These are phyloP conservation scores for Adansonia gregorii DNA, from an alignment of 441 rosid species.

Conservation along the genomic window DNA sequence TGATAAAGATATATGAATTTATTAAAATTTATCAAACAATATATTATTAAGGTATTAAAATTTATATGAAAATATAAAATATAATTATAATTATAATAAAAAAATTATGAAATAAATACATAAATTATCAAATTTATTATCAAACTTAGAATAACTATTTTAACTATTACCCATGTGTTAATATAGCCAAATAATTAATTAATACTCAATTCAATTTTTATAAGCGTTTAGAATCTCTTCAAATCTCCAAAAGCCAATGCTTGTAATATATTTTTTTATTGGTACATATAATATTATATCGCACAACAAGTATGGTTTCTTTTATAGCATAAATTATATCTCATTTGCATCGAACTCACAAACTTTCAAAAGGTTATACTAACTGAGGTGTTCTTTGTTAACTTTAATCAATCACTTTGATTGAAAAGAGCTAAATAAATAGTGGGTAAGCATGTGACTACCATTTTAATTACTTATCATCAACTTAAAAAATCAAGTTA, in stretches of 20 bases:
- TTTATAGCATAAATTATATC: background rate
- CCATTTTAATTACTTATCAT: too few species aligned
- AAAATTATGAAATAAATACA: too few species aligned
- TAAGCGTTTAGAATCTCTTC: background rate
- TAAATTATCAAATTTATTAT: too few species aligned
- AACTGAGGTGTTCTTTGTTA: background rate
- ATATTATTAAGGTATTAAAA: too few species aligned
- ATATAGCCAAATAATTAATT: background rate
- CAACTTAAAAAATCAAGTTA: too few species aligned
- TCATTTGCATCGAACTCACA: too few species aligned
- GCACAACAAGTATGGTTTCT: background rate
- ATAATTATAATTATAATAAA: too few species aligned
- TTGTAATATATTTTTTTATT: background rate
- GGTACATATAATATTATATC: background rate
- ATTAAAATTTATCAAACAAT: too few species aligned
- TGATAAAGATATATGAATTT: too few species aligned
- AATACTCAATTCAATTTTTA: background rate
- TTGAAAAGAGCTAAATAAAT: background rate
- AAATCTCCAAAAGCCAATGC: background rate
- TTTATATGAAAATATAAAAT: too few species aligned
- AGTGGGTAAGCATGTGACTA: too few species aligned
- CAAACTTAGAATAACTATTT: background rate
- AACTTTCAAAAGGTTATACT: too few species aligned
- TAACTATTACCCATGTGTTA: background rate
- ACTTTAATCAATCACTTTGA: background rate